Base-by-base conservation (phyloP, 2,329 filamentous ascomycete species). In the Alternaria sp. region DNA sequence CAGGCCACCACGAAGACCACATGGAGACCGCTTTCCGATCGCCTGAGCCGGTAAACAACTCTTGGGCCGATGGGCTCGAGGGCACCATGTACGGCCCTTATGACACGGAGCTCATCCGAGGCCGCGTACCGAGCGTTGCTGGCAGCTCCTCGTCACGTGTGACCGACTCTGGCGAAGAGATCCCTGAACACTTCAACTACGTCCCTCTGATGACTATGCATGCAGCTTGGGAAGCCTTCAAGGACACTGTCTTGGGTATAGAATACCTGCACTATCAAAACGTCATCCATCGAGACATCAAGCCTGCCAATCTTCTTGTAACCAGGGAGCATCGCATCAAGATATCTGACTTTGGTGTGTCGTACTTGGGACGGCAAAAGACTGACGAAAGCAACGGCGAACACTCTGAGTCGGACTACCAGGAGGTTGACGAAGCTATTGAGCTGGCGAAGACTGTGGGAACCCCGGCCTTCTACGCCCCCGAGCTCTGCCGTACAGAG, bases 391-490 rank as follows among this genome's bases (percentile, higher is more conserved):
- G 89, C 41, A 90, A 78, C 55, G 91, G 94, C 61, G 80, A 90
- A 82, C 64, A 89, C 84, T 91, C 91, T 5, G 92, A 96, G 76
- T 92, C 90, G 1, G 94, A 97, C 78, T 92, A 92, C 11, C 89
- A 89, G 44, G 93, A 97, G 74, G 89, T 97, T 62, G 94, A 97
- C 71, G 93, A 97, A 77, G 94, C 97, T 66, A 89, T 97, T 64
- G 96, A 98, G 78, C 85, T 99, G n/a, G 95, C 96, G 64, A 98
- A 98, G 84, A 98, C 96, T 2, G 96, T 98, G 6, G 96, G 96
- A 56, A 99, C 96, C 0, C 96, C 96, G 6, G 96, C 95, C 2
- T 99, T 99, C 81, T 99, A 97, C 76, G 96, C 96, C 2, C 96
- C 96, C 5, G 96, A 99, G 79, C 86, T 99, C 41, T 99, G 96